Base-by-base conservation (phyloP, 305 asterid species). In the Fraxinus xanthoxyloides region DNA sequence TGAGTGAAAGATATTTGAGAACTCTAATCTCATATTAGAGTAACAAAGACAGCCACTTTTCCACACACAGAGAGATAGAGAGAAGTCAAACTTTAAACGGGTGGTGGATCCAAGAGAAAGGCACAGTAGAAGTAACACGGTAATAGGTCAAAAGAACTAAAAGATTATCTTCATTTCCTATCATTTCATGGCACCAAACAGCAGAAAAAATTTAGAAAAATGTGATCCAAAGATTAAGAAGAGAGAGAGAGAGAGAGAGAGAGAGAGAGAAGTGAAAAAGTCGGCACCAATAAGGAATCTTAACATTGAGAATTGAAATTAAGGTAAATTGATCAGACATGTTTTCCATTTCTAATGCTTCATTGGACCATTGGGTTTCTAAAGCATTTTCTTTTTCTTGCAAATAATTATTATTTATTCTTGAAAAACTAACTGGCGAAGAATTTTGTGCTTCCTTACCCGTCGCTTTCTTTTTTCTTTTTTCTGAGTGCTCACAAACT, bases 301-400 rank as follows among this genome's bases (percentile, higher is more conserved):
- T 46, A 40, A 82, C 48, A 75, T 78, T 38, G 77, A 67, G 74
- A 67, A 30, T 30, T 67, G 74, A 67, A 67, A 10, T 35, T 23
- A 65, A 80, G 73, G 26, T 56, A 63, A 40, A 35, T 30, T 15
- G 54, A 51, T 72, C 32, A 59, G 80, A 87, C 89, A 85, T 88
- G 89, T 90, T 87, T 76, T 77, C 82, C 80, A 84, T 77, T 77
- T 80, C 10, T 32, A 26, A 54, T 31, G 54, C 78, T 17, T 17
- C 72, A 6, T 17, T 81, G 86, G 84, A 69, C 83, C 86, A 84
- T 65, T 24, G 38, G 31, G 38, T 75, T 7, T 73, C 48, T 32
- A 82, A 84, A 84, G 83, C 85, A 38, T 74, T 80, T 69, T 26
- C 81, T 80, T 84, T 83, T 70, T 43, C 84, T 84, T 85, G 79